phyloP scores from a whole-genome alignment of 78 protist species.

The Dictyostelium intermedium region DNA sequence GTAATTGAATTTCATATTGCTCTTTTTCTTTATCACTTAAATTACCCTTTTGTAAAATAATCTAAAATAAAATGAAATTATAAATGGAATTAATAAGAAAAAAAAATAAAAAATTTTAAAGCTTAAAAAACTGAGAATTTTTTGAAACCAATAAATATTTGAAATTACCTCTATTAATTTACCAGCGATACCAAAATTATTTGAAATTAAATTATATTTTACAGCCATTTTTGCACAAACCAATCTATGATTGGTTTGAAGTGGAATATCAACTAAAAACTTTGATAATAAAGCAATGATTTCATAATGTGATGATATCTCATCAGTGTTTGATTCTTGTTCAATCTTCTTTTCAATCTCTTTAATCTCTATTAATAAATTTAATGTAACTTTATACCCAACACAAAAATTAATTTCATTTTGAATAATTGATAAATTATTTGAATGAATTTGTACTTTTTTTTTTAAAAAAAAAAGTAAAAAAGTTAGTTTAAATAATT shows the following conservation, averaged over 20 bases:
- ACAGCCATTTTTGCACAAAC: conserved; percentile 76
- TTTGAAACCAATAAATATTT: no score
- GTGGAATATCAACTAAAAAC: conserved; percentile 63
- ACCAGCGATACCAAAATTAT: conserved; percentile 45
- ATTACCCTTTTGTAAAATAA: not conserved
- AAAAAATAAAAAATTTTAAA: not conserved
- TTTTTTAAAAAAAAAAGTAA: not conserved
- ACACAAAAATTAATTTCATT: conserved; percentile 60
- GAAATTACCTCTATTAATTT: conserved; percentile 1
- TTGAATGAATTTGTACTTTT: not conserved
- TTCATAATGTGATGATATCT: not conserved
- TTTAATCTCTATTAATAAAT: conserved; percentile 2
- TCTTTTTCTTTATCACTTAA: not conserved
- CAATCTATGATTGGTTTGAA: conserved; percentile 50
- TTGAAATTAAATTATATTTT: conserved; percentile 20
- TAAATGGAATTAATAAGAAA: no score
- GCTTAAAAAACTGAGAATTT: no score
- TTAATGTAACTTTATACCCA: conserved; percentile 57
- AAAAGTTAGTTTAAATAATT: not conserved
- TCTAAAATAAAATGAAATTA: no score
- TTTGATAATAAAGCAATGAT: conserved; percentile 15
- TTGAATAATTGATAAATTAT: conserved; percentile 3
- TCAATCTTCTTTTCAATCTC: not conserved
- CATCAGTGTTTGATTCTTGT: not conserved
- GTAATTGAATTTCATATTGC: not conserved